A percentile compares a stretch with the other conserved stretches of the same genome.
These are phyloP conservation scores for Melocanna baccifera DNA, from an alignment of 176 grass and related monocot species.

Conservation along the genomic window DNA sequence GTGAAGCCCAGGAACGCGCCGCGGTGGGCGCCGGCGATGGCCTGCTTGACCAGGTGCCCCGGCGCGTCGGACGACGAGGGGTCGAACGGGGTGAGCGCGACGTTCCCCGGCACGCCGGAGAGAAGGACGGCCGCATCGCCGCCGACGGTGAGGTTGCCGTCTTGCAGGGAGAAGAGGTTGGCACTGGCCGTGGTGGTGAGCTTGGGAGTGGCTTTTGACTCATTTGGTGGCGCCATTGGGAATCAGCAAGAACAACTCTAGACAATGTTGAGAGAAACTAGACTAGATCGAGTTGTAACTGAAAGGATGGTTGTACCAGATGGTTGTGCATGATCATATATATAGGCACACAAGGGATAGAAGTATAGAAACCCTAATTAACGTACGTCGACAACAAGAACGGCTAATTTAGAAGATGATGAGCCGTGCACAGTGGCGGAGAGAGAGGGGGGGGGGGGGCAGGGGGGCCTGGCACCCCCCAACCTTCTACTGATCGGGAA, in stretches of 20 bases:
- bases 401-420: too few relatives aligned
- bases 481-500: conserved; percentile 81
- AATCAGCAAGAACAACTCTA: background rate
- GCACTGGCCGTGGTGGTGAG: background rate
- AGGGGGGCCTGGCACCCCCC: too few relatives aligned
- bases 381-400: too few relatives aligned
- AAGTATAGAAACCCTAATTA: too few relatives aligned
- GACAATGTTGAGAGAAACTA: background rate
- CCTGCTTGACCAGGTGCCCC: background rate
- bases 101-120: conserved; percentile 42
- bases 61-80: background rate
- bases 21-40: background rate
- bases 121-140: conserved; percentile 30
- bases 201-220: background rate
- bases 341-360: too few relatives aligned
- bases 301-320: too few relatives aligned
- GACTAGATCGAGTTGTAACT: background rate
- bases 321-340: too few relatives aligned
- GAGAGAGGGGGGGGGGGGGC: too few relatives aligned
- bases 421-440: too few relatives aligned
- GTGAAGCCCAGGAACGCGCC: conserved; percentile 63
- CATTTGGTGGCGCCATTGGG: conserved; percentile 18
- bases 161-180: conserved; percentile 38
- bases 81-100: conserved; percentile 34
- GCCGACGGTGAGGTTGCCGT: conserved; percentile 35